Percentiles rank a stretch among this genome's conserved stretches.
Evolutionary conservation across 2,329 filamentous ascomycete species (phyloP).

Genomic region (Didymella lethalis): DNA sequence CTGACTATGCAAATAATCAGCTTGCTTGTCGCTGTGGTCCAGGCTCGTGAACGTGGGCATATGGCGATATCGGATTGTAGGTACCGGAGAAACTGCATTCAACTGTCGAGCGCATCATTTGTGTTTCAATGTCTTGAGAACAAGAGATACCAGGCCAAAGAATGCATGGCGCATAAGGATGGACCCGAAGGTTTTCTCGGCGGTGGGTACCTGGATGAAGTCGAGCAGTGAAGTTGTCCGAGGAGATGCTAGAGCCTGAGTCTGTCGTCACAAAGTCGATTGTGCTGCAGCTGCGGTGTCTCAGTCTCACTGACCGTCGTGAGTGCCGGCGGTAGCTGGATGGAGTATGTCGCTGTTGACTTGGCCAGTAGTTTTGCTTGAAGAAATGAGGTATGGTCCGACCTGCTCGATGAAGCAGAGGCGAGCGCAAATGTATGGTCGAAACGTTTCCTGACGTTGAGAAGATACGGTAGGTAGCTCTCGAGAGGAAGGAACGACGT

Average conservation of each 20-base stretch:
- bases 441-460: no score
- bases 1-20: constrained; percentile 4
- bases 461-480: not conserved
- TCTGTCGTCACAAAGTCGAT: not conserved
- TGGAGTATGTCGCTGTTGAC: no score
- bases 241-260: constrained; percentile 9
- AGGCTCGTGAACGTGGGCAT: constrained; percentile 21
- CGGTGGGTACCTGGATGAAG: constrained; percentile 12
- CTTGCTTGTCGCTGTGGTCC: not conserved
- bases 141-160: not conserved
- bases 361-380: no score
- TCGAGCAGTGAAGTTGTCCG: constrained; percentile 10
- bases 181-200: constrained; percentile 12
- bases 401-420: no score
- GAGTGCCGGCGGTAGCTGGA: no score
- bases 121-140: not conserved
- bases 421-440: no score
- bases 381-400: no score
- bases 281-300: no score
- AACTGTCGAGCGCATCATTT: not conserved
- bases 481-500: not conserved
- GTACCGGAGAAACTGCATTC: constrained; percentile 22
- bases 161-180: constrained; percentile 15
- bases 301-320: no score
- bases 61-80: constrained; percentile 24